Conservation (phyloP, 495 filamentous ascomycete species). For the Podospora bellae-mahoneyi region DNA sequence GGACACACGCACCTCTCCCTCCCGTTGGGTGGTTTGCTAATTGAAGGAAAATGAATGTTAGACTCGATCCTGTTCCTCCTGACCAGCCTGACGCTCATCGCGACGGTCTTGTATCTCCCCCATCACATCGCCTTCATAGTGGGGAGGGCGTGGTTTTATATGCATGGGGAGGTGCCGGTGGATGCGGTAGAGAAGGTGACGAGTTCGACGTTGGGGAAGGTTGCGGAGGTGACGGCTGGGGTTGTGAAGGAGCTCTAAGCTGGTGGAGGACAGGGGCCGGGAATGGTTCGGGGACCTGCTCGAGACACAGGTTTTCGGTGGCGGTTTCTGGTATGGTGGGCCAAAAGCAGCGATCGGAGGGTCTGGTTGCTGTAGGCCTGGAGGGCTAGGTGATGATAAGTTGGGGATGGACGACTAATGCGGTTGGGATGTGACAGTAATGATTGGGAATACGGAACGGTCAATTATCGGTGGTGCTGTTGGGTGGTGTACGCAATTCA, state of each 20-base stretch:
- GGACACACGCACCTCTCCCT: constrained; percentile 12
- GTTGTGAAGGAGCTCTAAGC: constrained; percentile 40
- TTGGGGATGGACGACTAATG: background rate
- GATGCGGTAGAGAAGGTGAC: constrained; percentile 29
- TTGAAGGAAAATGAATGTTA: constrained; percentile 31
- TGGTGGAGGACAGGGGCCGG: no score
- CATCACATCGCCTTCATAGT: constrained; percentile 77
- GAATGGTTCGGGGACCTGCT: no score
- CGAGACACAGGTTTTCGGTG: background rate
- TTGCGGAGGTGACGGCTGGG: constrained; percentile 17
- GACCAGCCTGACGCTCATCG: constrained; percentile 77
- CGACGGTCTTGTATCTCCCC: constrained; percentile 85
- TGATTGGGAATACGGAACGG: background rate
- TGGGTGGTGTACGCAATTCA: background rate
- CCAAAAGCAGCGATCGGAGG: background rate
- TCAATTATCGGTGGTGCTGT: background rate
- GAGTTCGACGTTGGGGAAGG: constrained; percentile 28
- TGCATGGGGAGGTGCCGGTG: constrained; percentile 54
- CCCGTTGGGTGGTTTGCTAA: background rate
- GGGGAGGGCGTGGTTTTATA: constrained; percentile 89
- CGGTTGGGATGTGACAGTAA: background rate
- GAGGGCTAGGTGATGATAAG: no score
- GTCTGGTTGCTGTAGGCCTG: background rate
- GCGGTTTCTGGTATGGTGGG: background rate
- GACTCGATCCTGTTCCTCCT: constrained; percentile 90